A percentile compares a stretch with the other conserved stretches of the same genome.
These are phyloP conservation scores for Gautieria morchelliformis DNA, from an alignment of 768 basidiomycete genomes.

Conservation along the genomic window DNA sequence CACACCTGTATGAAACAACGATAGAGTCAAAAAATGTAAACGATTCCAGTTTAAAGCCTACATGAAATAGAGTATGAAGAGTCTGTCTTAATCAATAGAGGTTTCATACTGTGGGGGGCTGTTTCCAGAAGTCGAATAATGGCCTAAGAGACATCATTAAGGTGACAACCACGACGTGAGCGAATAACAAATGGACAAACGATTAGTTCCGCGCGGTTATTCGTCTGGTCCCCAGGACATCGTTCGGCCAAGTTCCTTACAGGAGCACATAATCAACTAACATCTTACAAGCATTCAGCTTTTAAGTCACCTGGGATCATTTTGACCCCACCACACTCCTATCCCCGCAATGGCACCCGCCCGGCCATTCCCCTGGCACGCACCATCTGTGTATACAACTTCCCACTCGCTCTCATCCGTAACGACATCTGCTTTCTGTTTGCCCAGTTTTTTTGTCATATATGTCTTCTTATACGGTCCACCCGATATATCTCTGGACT, in stretches of 20 bases:
- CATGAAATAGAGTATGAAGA: slow-evolving; percentile 79
- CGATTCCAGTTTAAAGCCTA: slow-evolving; percentile 21
- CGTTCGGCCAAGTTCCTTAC: slow-evolving; percentile 72
- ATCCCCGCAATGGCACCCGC: slow-evolving; percentile 60
- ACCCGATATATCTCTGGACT: slow-evolving; percentile 3
- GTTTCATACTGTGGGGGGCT: slow-evolving; percentile 41
- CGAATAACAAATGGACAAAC: slow-evolving; percentile 31
- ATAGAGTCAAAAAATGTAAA: background rate
- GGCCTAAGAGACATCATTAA: slow-evolving; percentile 39
- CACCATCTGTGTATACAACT: slow-evolving; percentile 81
- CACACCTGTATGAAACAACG: slow-evolving; percentile 41
- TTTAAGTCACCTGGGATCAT: slow-evolving; percentile 46
- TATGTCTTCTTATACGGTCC: slow-evolving; percentile 3
- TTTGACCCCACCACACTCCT: slow-evolving; percentile 81
- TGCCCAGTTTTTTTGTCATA: background rate
- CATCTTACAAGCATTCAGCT: background rate
- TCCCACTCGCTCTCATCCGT: slow-evolving; percentile 23
- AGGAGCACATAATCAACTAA: background rate
- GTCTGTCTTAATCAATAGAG: slow-evolving; percentile 75
- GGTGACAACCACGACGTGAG: background rate
- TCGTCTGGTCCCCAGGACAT: slow-evolving; percentile 76
- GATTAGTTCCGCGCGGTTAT: slow-evolving; percentile 82
- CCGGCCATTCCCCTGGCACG: slow-evolving; percentile 77
- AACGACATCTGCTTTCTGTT: background rate
- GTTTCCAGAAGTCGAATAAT: slow-evolving; percentile 76